These are phyloP conservation scores for Blastobotrys peoriensis DNA, from an alignment of 805 yeast species.

Conservation along the genomic window DNA sequence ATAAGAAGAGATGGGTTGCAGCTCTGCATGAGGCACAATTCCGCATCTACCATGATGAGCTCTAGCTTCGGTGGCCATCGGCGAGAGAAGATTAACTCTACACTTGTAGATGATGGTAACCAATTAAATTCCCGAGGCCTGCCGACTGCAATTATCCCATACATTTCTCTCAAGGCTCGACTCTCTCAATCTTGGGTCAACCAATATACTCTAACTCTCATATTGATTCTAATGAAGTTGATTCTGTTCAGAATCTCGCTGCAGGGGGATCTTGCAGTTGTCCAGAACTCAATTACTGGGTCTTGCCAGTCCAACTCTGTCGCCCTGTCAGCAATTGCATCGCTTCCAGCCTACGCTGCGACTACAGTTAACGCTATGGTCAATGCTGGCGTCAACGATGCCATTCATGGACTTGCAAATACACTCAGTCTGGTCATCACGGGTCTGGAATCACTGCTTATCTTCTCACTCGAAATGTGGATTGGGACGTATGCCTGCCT, in stretches of 20 bases:
- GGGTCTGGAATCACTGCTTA: slow-evolving; percentile 51
- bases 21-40: too few species aligned
- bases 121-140: not conserved
- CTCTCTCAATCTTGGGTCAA: slow-evolving; percentile 42
- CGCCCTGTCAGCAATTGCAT: slow-evolving; percentile 30
- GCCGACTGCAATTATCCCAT: slow-evolving; percentile 9
- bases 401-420: slow-evolving; percentile 42
- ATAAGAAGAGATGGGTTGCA: too few species aligned
- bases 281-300: slow-evolving; percentile 34
- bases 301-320: slow-evolving; percentile 47
- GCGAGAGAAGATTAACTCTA: not conserved
- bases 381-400: slow-evolving; percentile 40
- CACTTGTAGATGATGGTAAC: not conserved
- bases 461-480: slow-evolving; percentile 64
- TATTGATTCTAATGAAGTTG: slow-evolving; percentile 56
- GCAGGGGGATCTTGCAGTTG: slow-evolving; percentile 35
- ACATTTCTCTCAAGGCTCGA: slow-evolving; percentile 23
- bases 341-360: slow-evolving; percentile 55
- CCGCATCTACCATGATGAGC: too few species aligned
- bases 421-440: slow-evolving; percentile 44
- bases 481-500: slow-evolving; percentile 87
- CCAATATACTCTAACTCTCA: slow-evolving; percentile 50
- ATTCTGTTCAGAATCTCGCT: slow-evolving; percentile 49
- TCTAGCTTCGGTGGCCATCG: not conserved
- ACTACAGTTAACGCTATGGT: slow-evolving; percentile 48